Base-by-base conservation (phyloP, 2,329 filamentous ascomycete genomes). In the Stachybotrys elegans region DNA sequence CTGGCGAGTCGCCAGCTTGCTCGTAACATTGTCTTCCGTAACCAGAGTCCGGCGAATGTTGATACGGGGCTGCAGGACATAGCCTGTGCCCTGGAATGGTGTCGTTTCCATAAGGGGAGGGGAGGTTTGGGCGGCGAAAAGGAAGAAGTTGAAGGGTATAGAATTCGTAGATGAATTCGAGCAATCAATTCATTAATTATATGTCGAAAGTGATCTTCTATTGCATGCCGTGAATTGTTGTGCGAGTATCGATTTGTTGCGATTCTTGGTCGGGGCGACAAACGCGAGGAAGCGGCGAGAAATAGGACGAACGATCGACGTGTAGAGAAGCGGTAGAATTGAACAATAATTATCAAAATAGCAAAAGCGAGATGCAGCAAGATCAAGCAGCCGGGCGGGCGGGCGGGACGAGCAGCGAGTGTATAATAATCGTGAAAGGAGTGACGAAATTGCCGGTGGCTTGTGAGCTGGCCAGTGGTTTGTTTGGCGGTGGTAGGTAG, bases 31-130 rank as follows among this genome's bases (percentile, higher is more conserved):
- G 27, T 42, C 42, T n/a, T 50, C 21, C 14, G 45, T 45, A 34
- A 22, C 32, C 23, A 50, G 42, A 43, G 53, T 48, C 29, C 53
- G 52, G 20, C 43, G 49, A 37, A 55, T 20, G 20, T 60, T 60
- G 49, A 55, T 48, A 21, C 57, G 60, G 39, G 59, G 48, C 44
- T 51, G 50, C 50, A 62, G 57, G 36, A 40, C 48, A 29, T 57
- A 51, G 40, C 40, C 56, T 43, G 51, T 40, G 20, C 31, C 43
- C 27, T 46, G 43, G 32, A 46, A 46, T 12, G 34, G 45, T 36
- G 47, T 40, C 43, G 53, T 47, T 43, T 50, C 56, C 42, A 59
- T 59, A 34, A 16, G 45, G 21, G 43, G 35, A n/a, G 17, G 22
- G 13, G 31, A 40, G 22, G 14, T 25, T 17, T 16, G 46, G 44